Percentiles rank a stretch among this genome's conserved stretches.
Evolutionary conservation across 106 monocot genomes (phyloP).

Genomic region (Apostasia ramifera): DNA sequence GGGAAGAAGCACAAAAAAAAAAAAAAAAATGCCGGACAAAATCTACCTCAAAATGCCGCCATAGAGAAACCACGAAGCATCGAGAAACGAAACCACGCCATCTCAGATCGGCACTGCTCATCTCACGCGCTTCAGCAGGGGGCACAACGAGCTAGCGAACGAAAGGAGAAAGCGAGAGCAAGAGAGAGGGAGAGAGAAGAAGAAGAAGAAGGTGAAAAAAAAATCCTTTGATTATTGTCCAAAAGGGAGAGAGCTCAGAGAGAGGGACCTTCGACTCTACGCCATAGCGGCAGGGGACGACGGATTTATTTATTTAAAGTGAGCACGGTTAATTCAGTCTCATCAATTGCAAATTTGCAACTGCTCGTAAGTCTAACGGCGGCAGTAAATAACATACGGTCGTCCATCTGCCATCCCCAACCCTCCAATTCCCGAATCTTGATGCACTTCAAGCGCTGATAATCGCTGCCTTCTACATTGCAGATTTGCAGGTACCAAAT

Average conservation of each 20-base stretch:
- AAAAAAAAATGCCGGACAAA: neutral
- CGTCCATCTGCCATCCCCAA: too few species aligned
- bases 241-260: neutral
- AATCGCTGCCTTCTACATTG: too few species aligned
- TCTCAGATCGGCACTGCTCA: neutral
- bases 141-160: too few species aligned
- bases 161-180: neutral
- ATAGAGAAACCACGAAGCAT: neutral
- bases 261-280: neutral
- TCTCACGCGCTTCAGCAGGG: neutral
- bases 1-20: neutral
- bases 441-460: too few species aligned
- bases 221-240: neutral
- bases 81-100: neutral
- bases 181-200: neutral
- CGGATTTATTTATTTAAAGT: too few species aligned
- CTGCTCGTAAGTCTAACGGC: too few species aligned
- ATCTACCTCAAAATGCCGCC: slow-evolving; percentile 2
- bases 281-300: neutral
- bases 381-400: too few species aligned
- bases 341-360: too few species aligned
- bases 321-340: too few species aligned
- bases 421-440: too few species aligned
- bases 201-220: neutral
- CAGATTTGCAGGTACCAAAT: too few species aligned